These are phyloP conservation scores for Plectosphaerella plurivora DNA, from an alignment of 2,329 filamentous ascomycete species.

Conservation along the genomic window DNA sequence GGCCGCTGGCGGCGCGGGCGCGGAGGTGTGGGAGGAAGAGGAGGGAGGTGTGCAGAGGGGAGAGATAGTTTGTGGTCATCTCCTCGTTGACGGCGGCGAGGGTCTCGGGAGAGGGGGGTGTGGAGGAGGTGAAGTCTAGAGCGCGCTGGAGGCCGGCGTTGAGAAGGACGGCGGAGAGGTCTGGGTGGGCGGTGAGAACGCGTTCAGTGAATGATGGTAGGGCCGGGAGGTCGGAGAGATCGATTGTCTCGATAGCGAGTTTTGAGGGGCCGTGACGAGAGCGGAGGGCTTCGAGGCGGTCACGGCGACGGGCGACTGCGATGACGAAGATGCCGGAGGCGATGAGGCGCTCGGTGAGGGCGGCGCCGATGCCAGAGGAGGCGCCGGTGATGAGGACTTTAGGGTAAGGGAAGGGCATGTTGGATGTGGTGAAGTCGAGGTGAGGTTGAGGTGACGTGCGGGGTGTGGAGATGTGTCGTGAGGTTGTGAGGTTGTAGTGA, in stretches of 20 bases:
- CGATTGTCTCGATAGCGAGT: slow-evolving; percentile 31
- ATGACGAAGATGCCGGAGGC: slow-evolving; percentile 46
- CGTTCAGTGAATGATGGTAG: slow-evolving; percentile 37
- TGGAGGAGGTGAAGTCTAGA: slow-evolving; percentile 40
- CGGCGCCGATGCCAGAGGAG: slow-evolving; percentile 48
- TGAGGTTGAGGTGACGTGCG: too few relatives aligned
- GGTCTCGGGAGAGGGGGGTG: slow-evolving; percentile 12
- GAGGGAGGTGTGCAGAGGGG: slow-evolving; percentile 37
- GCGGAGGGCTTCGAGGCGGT: slow-evolving; percentile 46
- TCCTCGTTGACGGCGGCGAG: slow-evolving; percentile 34
- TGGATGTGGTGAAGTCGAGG: too few relatives aligned
- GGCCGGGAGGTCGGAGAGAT: slow-evolving; percentile 36
- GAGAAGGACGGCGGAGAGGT: slow-evolving; percentile 51
- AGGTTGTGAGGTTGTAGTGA: too few relatives aligned
- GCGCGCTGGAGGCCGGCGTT: slow-evolving; percentile 51
- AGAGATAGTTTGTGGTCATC: slow-evolving; percentile 42
- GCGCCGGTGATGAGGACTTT: slow-evolving; percentile 51
- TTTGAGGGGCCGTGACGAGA: slow-evolving; percentile 38
- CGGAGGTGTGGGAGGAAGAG: slow-evolving; percentile 41
- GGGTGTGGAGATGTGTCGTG: too few relatives aligned
- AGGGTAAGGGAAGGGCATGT: slow-evolving; percentile 51
- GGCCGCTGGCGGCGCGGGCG: slow-evolving; percentile 7
- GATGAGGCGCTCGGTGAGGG: slow-evolving; percentile 36
- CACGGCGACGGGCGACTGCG: slow-evolving; percentile 49
- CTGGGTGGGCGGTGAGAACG: slow-evolving; percentile 33